Base-by-base conservation (phyloP, 805 yeast genomes). In the Yamadazyma takamatsuzukensis region DNA sequence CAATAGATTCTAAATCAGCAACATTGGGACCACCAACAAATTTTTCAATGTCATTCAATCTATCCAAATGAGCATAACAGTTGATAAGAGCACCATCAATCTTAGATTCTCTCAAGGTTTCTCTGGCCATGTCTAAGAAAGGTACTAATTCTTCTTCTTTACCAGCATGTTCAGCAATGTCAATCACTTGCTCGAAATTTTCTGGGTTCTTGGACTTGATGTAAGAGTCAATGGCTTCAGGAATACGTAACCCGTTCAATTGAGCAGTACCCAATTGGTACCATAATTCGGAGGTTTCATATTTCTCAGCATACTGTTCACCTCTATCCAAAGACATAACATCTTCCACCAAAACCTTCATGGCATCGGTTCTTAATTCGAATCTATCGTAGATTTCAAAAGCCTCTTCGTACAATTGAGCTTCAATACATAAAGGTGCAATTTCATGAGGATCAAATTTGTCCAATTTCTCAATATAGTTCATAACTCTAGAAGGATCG, bases 251-350 rank as follows among this genome's bases (percentile, higher is more conserved):
- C 32, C 97, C 98, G 50, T 87, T 86, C 53, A 93, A 74, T 66
- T 93, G 97, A 36, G 98, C 97, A 56, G 80, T 77, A 74, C 97
- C 99, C 37, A 93, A 74, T 59, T 87, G 94, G 51, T 85, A 82
- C 97, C 97, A 93, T 44, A 90, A 71, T 47, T 83, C 95, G 8
- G 95, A 78, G 21, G 75, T 70, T 51, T 89, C 89, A 43, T 86
- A 70, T 63, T 85, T 85, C 53, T 89, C 97, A 44, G 95, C 97
- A 54, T 85, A 93, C 37, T 79, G 78, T 52, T 83, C 90, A 54
- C 95, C 98, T 57, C 97, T 81, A 61, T 93, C 98, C 38, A 93
- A 76, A 3, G 96, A 86, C 83, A 90, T 74, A 45, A 93, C 71
- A 51, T 93, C 93, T 49, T 90, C 98, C 39, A 87, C 90, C 51